phyloP scores from a whole-genome alignment of 1,284 basidiomycete genomes.

The Phaffia rhodozyma region DNA sequence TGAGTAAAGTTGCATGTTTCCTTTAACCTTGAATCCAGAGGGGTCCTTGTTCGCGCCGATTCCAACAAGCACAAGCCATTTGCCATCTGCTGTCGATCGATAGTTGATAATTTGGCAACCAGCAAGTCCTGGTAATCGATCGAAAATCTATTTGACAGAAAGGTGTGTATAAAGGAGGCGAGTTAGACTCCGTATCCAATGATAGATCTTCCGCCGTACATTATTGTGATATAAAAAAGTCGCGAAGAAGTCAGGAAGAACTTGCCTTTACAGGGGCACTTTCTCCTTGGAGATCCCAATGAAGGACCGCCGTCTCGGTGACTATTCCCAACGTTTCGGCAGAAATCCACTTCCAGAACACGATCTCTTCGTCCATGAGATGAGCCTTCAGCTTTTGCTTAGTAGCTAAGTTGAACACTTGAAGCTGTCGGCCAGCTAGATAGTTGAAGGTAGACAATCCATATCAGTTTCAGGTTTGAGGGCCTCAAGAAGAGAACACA shows the following conservation, averaged over 20 bases:
- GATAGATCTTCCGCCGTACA: not conserved
- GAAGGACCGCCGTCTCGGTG: constrained; percentile 85
- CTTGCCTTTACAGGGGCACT: constrained; percentile 31
- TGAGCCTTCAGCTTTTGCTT: constrained; percentile 98
- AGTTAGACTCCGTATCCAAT: not conserved
- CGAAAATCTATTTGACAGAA: constrained; percentile 59
- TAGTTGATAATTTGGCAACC: constrained; percentile 99
- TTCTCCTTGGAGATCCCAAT: constrained; percentile 60
- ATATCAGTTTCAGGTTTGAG: not conserved
- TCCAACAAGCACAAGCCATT: constrained; percentile 94
- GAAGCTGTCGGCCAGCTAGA: constrained; percentile 79
- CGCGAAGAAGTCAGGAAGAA: constrained; percentile 6
- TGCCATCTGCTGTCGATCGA: constrained; percentile 79
- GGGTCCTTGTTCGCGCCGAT: constrained; percentile 81
- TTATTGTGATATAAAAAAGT: constrained; percentile 16
- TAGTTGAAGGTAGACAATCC: constrained; percentile 6
- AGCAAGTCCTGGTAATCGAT: constrained; percentile 86
- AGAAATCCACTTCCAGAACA: constrained; percentile 98
- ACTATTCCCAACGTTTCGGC: constrained; percentile 87
- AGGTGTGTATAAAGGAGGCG: not conserved
- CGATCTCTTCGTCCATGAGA: constrained; percentile 83
- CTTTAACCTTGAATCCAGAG: constrained; percentile 96
- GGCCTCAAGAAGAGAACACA: not conserved
- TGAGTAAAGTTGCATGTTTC: constrained; percentile 86
- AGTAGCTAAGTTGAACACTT: constrained; percentile 95